These are phyloP conservation scores for Ustulina deusta DNA, from an alignment of 2,329 filamentous ascomycete genomes.

Conservation along the genomic window DNA sequence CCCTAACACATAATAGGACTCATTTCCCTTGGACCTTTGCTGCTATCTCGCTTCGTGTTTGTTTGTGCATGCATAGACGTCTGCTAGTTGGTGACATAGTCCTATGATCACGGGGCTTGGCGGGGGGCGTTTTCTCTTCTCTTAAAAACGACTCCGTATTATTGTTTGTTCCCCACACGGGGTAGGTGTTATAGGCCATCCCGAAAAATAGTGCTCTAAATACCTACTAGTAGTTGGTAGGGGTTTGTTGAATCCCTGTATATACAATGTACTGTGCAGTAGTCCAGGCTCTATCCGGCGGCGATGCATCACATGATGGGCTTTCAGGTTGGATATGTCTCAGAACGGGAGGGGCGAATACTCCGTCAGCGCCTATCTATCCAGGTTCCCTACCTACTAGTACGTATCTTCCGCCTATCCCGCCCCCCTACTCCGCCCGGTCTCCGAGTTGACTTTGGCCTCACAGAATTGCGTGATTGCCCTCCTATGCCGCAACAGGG, in stretches of 20 bases:
- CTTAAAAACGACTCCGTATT: background rate
- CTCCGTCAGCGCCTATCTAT: slow-evolving; percentile 4
- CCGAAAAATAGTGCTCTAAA: slow-evolving; percentile 8
- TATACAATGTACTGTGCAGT: background rate
- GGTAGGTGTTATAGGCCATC: background rate
- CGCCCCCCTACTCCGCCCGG: slow-evolving; percentile 8
- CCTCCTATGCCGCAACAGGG: no score
- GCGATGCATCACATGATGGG: slow-evolving; percentile 14
- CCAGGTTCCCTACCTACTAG: background rate
- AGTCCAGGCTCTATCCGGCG: slow-evolving; percentile 11
- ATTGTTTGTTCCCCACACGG: slow-evolving; percentile 21
- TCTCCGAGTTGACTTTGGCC: background rate
- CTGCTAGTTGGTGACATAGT: slow-evolving; percentile 37
- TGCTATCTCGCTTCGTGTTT: slow-evolving; percentile 20
- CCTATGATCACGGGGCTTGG: slow-evolving; percentile 33
- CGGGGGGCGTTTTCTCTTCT: slow-evolving; percentile 7
- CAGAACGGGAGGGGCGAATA: slow-evolving; percentile 14
- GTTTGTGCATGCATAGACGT: slow-evolving; percentile 37
- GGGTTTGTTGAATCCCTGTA: slow-evolving; percentile 17
- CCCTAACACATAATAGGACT: slow-evolving; percentile 24
- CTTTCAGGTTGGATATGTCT: background rate
- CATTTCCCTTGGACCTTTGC: background rate
- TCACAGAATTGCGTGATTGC: slow-evolving; percentile 5
- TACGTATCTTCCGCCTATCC: background rate
- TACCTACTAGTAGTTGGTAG: background rate